Evolutionary conservation across 345 rosid genomes (phyloP).

Genomic region (Dipteronia sinensis): DNA sequence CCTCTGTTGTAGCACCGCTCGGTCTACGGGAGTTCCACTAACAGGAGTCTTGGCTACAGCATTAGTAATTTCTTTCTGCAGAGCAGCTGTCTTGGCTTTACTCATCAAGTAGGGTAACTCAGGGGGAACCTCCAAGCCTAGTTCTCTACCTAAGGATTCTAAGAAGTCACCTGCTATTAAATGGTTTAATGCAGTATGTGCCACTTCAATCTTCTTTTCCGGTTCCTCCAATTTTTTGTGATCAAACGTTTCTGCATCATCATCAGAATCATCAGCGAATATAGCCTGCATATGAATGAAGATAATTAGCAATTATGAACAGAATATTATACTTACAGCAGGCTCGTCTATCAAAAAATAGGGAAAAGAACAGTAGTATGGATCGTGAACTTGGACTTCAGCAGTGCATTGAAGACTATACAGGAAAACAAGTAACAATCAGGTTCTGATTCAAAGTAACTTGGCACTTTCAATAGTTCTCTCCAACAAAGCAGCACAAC

Average conservation of each 20-base stretch:
- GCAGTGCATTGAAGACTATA: not conserved
- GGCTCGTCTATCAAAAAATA: constrained; percentile 1
- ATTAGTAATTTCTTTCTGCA: constrained; percentile 33
- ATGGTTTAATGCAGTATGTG: constrained; percentile 77
- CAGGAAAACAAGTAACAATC: not conserved
- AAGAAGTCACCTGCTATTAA: constrained; percentile 92
- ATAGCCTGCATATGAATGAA: constrained; percentile 63
- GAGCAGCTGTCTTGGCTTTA: constrained; percentile 24
- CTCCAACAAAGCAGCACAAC: not conserved
- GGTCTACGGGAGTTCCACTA: constrained; percentile 16
- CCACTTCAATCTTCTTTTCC: constrained; percentile 70
- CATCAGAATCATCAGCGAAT: constrained; percentile 92
- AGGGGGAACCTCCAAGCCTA: constrained; percentile 92
- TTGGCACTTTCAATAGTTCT: not conserved
- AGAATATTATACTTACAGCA: not conserved
- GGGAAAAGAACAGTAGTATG: not conserved
- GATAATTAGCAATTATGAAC: not conserved
- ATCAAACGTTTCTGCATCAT: constrained; percentile 50
- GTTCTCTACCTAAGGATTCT: constrained; percentile 93
- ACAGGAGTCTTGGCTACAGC: not conserved
- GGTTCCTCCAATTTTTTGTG: constrained; percentile 47
- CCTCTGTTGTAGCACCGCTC: constrained; percentile 7
- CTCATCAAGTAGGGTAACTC: constrained; percentile 44
- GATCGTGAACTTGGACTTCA: not conserved
- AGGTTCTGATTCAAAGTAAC: not conserved